Conservation (phyloP, 148 eudicot genomes). For the Camellia japonica region DNA sequence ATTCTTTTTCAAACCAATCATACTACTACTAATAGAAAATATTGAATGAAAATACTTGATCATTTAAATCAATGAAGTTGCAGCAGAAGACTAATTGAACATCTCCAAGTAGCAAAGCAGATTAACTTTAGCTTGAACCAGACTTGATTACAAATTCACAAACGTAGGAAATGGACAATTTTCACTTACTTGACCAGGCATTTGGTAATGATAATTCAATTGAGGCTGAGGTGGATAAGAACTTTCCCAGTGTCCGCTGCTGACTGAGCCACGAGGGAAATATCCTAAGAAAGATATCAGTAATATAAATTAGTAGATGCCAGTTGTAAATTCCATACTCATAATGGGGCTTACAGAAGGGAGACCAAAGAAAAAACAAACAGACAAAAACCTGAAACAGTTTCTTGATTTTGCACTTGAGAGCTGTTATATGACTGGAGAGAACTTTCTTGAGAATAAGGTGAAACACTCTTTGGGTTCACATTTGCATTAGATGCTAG, state of each 20-base stretch:
- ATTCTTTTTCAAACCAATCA: neutral
- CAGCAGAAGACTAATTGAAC: neutral
- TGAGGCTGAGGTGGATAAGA: slow-evolving; percentile 23
- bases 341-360: neutral
- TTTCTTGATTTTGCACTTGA: slow-evolving; percentile 9
- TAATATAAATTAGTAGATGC: neutral
- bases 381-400: slow-evolving; percentile 15
- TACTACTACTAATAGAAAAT: neutral
- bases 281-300: neutral
- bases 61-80: neutral
- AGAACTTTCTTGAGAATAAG: slow-evolving; percentile 32
- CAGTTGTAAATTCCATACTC: neutral
- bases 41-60: neutral
- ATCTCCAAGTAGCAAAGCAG: neutral
- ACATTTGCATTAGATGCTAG: slow-evolving; percentile 8
- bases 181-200: slow-evolving; percentile 17
- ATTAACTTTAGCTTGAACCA: neutral
- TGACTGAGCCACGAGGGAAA: slow-evolving; percentile 10
- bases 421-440: slow-evolving; percentile 18
- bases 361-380: neutral
- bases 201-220: slow-evolving; percentile 13
- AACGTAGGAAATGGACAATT: slow-evolving; percentile 3
- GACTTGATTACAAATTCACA: neutral
- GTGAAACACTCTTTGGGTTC: slow-evolving; percentile 13
- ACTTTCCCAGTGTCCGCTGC: slow-evolving; percentile 13